Percentiles rank a stretch among this genome's conserved stretches.
These are phyloP conservation scores for Albophoma yamanashiensis DNA, from an alignment of 2,329 filamentous ascomycete genomes.

Conservation along the genomic window DNA sequence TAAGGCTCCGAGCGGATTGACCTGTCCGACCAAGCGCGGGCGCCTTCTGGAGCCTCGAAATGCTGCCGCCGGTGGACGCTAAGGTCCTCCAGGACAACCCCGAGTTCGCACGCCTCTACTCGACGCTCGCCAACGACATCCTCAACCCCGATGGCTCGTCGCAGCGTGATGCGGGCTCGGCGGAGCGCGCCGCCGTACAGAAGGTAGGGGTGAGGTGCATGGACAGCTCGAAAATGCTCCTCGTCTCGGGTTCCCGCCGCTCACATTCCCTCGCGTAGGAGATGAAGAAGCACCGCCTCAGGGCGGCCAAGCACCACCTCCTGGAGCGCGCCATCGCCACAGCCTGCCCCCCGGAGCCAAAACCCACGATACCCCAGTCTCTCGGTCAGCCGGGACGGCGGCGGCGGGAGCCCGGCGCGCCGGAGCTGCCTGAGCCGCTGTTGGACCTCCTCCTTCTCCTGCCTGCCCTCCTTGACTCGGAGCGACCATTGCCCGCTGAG, in stretches of 20 bases:
- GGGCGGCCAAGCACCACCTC: constrained; percentile 38
- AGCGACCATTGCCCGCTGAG: constrained; percentile 22
- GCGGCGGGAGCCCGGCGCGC: constrained; percentile 6
- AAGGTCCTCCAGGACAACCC: constrained; percentile 44
- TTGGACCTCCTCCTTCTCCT: constrained; percentile 45
- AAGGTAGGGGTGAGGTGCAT: constrained; percentile 27
- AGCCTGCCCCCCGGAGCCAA: constrained; percentile 21
- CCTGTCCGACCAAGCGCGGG: background rate
- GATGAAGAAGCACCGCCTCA: constrained; percentile 36
- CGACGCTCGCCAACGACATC: constrained; percentile 38
- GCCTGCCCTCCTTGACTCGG: constrained; percentile 32
- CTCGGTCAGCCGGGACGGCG: constrained; percentile 1
- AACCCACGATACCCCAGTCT: constrained; percentile 2
- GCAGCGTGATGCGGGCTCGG: constrained; percentile 35
- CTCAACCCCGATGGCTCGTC: constrained; percentile 49
- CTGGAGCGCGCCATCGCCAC: constrained; percentile 38
- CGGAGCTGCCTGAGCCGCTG: constrained; percentile 30
- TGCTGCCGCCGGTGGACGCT: constrained; percentile 50
- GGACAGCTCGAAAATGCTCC: background rate
- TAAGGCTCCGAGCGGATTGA: too few relatives aligned
- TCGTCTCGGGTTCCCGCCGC: background rate
- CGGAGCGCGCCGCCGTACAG: constrained; percentile 36
- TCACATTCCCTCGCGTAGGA: constrained; percentile 23
- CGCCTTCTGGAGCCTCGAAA: constrained; percentile 16
- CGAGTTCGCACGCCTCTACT: constrained; percentile 48